Conservation (phyloP, 164 flowering plant genomes). For the Macadamia tetraphylla region DNA sequence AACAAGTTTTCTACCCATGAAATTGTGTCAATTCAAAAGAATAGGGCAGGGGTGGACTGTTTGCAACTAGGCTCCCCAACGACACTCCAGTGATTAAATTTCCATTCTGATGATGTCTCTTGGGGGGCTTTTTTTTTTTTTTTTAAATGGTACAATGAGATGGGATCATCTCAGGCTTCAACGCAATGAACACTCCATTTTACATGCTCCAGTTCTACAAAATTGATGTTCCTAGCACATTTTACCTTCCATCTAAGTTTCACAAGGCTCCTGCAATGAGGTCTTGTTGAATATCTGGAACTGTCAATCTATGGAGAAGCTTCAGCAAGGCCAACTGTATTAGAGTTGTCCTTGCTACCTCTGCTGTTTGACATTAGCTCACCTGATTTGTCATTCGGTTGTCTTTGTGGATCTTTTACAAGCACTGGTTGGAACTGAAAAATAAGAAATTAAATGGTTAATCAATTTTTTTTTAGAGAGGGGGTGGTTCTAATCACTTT, state of each 20-base stretch:
- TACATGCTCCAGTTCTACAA: not conserved
- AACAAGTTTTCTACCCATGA: no score
- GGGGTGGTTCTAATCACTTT: not conserved
- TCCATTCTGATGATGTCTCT: no score
- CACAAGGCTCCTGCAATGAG: not conserved
- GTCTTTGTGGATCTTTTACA: constrained; percentile 42
- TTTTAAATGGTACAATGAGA: not conserved
- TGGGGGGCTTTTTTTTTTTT: no score
- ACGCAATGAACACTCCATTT: not conserved
- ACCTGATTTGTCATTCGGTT: constrained; percentile 30
- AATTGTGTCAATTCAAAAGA: no score
- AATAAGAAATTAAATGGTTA: not conserved
- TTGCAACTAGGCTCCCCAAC: no score
- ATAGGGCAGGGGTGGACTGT: no score
- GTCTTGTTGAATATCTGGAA: constrained; percentile 14
- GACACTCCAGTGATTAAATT: no score
- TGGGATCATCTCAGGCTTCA: not conserved
- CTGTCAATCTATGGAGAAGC: constrained; percentile 35
- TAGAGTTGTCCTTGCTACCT: constrained; percentile 23
- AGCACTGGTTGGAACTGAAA: constrained; percentile 66
- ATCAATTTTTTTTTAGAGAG: not conserved
- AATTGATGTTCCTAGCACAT: not conserved
- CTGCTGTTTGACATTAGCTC: constrained; percentile 27
- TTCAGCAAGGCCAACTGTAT: constrained; percentile 41
- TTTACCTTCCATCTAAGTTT: not conserved